Evolutionary conservation across 2,329 filamentous ascomycete species (phyloP), one percentile per base, ranked within the genome.

Genomic region (Stemphylium vesicarium): DNA sequence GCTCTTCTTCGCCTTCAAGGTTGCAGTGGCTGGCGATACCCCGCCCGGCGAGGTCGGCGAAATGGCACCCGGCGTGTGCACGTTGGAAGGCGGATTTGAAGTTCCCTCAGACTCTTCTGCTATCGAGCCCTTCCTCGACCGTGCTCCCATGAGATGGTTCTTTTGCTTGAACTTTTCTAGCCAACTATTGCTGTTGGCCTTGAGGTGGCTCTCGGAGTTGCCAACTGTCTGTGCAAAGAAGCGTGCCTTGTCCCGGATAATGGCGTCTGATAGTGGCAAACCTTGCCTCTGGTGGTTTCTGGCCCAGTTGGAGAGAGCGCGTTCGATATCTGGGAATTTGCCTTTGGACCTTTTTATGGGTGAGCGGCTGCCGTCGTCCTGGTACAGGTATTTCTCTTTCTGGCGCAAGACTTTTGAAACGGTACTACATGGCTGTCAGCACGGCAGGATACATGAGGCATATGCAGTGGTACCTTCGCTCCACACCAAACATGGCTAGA

Each of bases 381-480:
- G 86, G 69, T 88, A 90, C 13, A 98, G 84, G 76, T 96, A 98
- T 75, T 96, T 95, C 61, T 99, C 95, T 79, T 94, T 96, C 70
- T 96, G 89, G 49, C 94, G 88, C 62, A 99, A 78, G 50, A 98
- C 95, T 75, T 99, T 99, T 50, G 95, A 99, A n/a, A 99, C 95
- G 43, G 95, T 99, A 79, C 95, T 99, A 75, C 52, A 69, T 16
- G 20, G 48, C 40, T 32, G 61, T 72, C 44, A 69, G 61, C 42
- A 57, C 53, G 56, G 38, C 8, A 57, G 26, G 15, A 53, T 29
- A 36, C 40, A 65, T 43, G 37, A 8, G 40, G 38, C 35, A 16
- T 35, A 48, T 53, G 39, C 43, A 50, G 42, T 51, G 36, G 44
- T 87, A 98, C 95, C 95, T 98, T 88, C 95, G 83, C 79, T 99